phyloP scores from a whole-genome alignment of 225 moss, liverwort and hornwort genomes.

The Polytrichum commune region DNA sequence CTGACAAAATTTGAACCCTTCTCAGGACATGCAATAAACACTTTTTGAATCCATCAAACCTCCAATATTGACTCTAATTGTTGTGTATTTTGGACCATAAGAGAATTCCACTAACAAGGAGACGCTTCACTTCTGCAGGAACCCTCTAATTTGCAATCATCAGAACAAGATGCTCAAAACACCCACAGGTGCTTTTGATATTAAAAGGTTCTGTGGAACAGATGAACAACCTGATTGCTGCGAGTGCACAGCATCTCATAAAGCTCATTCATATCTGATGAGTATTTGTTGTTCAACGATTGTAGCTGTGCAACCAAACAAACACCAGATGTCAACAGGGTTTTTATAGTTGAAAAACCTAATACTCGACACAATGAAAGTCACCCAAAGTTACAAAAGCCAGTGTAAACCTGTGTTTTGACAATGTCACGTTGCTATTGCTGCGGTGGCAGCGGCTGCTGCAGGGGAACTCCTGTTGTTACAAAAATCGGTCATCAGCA shows the following conservation, averaged over 20 bases:
- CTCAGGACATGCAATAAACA: too few relatives aligned
- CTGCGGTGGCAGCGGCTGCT: constrained; percentile 12
- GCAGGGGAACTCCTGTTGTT: background rate
- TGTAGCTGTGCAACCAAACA: constrained; percentile 50
- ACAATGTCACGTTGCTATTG: constrained; percentile 38
- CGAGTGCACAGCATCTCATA: constrained; percentile 53
- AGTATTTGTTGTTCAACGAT: constrained; percentile 62
- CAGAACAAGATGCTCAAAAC: too few relatives aligned
- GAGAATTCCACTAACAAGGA: too few relatives aligned
- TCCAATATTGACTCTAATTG: too few relatives aligned
- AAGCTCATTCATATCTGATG: constrained; percentile 60
- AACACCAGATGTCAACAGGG: background rate
- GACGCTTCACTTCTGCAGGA: too few relatives aligned
- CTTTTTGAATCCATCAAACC: too few relatives aligned
- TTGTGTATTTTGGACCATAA: too few relatives aligned
- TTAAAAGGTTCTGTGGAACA: too few relatives aligned
- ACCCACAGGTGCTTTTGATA: too few relatives aligned
- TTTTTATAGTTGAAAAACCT: background rate
- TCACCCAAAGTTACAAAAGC: background rate
- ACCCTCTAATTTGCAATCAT: too few relatives aligned
- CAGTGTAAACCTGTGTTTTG: constrained; percentile 35
- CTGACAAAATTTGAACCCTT: background rate
- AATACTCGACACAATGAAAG: background rate
- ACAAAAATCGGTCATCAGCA: too few relatives aligned
- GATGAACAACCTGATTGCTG: constrained; percentile 48